These are phyloP conservation scores for Adiantum capillusveneris DNA, from an alignment of 75 land plant genomes.

Conservation along the genomic window DNA sequence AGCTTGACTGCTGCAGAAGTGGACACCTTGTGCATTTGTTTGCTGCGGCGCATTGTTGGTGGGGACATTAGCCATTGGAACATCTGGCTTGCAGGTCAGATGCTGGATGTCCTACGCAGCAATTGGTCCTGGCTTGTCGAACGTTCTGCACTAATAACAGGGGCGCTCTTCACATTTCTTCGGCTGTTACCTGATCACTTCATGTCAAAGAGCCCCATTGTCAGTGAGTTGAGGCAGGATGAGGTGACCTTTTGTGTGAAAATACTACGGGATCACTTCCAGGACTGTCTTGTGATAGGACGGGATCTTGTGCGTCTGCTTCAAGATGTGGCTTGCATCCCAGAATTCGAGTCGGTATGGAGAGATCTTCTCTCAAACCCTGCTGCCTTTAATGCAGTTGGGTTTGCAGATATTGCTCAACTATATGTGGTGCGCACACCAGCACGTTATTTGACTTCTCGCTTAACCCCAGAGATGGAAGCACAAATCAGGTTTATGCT, in stretches of 20 bases:
- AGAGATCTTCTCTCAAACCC: constrained; percentile 73
- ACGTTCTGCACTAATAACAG: constrained; percentile 38
- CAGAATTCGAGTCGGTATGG: constrained; percentile 75
- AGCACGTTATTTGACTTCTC: constrained; percentile 46
- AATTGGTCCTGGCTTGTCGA: constrained; percentile 59
- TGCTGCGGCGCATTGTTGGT: constrained; percentile 65
- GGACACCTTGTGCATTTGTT: constrained; percentile 43
- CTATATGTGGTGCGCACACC: constrained; percentile 62
- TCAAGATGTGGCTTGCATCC: constrained; percentile 66
- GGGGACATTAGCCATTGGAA: constrained; percentile 71
- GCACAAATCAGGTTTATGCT: constrained; percentile 75
- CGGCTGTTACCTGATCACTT: constrained; percentile 77
- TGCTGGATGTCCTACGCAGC: constrained; percentile 34
- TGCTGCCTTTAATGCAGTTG: constrained; percentile 38
- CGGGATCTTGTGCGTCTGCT: constrained; percentile 80
- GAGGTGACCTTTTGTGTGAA: constrained; percentile 70
- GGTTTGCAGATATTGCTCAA: constrained; percentile 59
- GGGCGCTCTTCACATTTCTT: constrained; percentile 60
- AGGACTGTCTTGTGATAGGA: constrained; percentile 65
- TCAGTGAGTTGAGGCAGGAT: constrained; percentile 41
- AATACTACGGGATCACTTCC: constrained; percentile 54
- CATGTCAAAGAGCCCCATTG: constrained; percentile 7
- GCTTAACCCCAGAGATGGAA: constrained; percentile 94
- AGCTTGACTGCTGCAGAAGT: constrained; percentile 43
- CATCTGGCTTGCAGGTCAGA: constrained; percentile 61